phyloP scores from a whole-genome alignment of 139 green algal species.

The Volvox reticuliferus region DNA sequence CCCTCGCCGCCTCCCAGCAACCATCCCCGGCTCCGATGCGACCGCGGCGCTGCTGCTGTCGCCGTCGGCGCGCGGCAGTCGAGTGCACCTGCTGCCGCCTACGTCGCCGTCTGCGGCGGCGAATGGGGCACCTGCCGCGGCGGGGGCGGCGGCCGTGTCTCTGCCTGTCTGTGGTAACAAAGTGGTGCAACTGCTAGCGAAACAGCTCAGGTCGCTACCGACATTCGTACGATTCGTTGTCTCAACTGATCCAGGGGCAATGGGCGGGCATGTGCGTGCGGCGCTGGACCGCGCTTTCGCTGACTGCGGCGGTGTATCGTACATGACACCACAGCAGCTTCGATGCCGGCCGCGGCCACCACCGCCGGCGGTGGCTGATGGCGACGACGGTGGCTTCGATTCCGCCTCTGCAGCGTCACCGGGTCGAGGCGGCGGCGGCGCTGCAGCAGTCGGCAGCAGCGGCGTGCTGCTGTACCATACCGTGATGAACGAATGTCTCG shows the following conservation, averaged over 20 bases:
- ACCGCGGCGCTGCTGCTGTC: not conserved
- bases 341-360: not conserved
- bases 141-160: not conserved
- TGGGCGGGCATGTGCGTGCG: slow-evolving; percentile 12
- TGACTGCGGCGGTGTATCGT: not conserved
- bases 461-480: slow-evolving; percentile 32
- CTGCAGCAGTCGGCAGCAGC: no score
- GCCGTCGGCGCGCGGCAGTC: not conserved
- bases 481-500: not conserved
- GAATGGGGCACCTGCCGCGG: no score
- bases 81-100: not conserved
- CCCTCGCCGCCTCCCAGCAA: not conserved
- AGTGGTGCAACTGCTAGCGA: slow-evolving; percentile 25
- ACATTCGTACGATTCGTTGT: slow-evolving; percentile 45
- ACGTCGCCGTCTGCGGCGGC: not conserved
- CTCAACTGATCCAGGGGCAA: slow-evolving; percentile 26
- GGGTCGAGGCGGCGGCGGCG: not conserved
- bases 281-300: slow-evolving; percentile 11
- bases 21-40: not conserved
- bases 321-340: not conserved
- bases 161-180: slow-evolving; percentile 44
- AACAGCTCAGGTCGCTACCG: slow-evolving; percentile 5
- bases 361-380: not conserved
- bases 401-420: not conserved
- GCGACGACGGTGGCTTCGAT: not conserved